These are phyloP conservation scores for Tanozyma kutaoensis DNA, from an alignment of 805 yeast genomes.

Conservation along the genomic window DNA sequence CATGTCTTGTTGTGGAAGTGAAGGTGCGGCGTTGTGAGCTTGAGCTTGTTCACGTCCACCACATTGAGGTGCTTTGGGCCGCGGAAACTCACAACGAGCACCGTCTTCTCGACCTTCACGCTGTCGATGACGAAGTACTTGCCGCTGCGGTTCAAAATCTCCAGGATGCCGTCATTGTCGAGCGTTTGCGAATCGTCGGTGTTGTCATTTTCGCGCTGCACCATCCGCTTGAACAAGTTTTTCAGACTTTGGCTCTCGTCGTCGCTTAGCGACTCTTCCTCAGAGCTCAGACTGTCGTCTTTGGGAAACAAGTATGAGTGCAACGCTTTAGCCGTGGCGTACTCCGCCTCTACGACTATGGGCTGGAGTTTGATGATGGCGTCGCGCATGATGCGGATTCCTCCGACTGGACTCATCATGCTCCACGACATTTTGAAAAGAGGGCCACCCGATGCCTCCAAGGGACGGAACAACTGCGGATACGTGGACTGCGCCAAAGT, in stretches of 20 bases:
- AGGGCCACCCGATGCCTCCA: slow-evolving; percentile 10
- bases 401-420: slow-evolving; percentile 81
- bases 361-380: slow-evolving; percentile 55
- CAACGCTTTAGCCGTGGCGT: slow-evolving; percentile 48
- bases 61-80: slow-evolving; percentile 60
- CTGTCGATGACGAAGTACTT: slow-evolving; percentile 26
- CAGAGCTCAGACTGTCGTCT: slow-evolving; percentile 7
- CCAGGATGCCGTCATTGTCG: slow-evolving; percentile 18
- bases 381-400: slow-evolving; percentile 65
- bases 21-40: slow-evolving; percentile 42
- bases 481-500: slow-evolving; percentile 49
- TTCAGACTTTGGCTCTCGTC: too few relatives aligned
- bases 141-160: slow-evolving; percentile 29
- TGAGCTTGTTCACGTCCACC: slow-evolving; percentile 66
- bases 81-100: slow-evolving; percentile 56
- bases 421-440: slow-evolving; percentile 42
- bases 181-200: too few relatives aligned
- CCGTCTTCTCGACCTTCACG: slow-evolving; percentile 18
- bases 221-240: too few relatives aligned
- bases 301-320: slow-evolving; percentile 63
- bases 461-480: slow-evolving; percentile 61
- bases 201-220: too few relatives aligned
- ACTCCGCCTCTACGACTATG: slow-evolving; percentile 60
- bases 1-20: slow-evolving; percentile 49
- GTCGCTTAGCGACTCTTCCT: background rate